Conservation (phyloP, 2,329 filamentous ascomycete genomes). For the Metarhizium anisopliae region DNA sequence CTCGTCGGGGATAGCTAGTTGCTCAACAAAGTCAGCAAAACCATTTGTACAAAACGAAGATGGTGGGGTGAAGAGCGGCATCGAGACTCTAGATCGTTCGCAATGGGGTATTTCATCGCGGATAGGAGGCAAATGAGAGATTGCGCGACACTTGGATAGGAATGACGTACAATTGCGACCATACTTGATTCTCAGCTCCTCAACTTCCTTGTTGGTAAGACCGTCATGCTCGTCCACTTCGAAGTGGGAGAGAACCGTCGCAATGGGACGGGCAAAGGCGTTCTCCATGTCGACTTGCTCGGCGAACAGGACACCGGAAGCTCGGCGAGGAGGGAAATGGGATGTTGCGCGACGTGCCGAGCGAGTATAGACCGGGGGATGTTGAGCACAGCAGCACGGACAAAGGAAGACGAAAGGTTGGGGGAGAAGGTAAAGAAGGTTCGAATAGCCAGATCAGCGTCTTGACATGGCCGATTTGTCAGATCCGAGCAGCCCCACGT, state of each 20-base stretch:
- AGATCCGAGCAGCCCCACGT: slow-evolving; percentile 22
- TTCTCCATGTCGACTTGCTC: slow-evolving; percentile 43
- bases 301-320: slow-evolving; percentile 7
- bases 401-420: neutral
- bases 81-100: neutral
- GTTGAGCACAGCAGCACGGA: neutral
- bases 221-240: slow-evolving; percentile 45
- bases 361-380: neutral
- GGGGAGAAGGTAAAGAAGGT: neutral
- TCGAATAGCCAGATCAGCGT: slow-evolving; percentile 5
- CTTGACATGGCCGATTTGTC: slow-evolving; percentile 21
- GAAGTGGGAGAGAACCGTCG: slow-evolving; percentile 51
- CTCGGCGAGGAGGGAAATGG: neutral
- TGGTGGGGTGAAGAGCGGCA: neutral
- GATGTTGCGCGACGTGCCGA: slow-evolving; percentile 3
- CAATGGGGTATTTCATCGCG: slow-evolving; percentile 1
- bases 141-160: slow-evolving; percentile 1
- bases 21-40: neutral
- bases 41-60: slow-evolving; percentile 1
- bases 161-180: slow-evolving; percentile 53
- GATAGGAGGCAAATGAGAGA: slow-evolving; percentile 2
- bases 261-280: slow-evolving; percentile 49
- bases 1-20: slow-evolving; percentile 62
- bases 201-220: slow-evolving; percentile 50
- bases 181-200: slow-evolving; percentile 45